Evolutionary conservation across 2,329 filamentous ascomycete species (phyloP).

Genomic region (Fusarium circinatum): DNA sequence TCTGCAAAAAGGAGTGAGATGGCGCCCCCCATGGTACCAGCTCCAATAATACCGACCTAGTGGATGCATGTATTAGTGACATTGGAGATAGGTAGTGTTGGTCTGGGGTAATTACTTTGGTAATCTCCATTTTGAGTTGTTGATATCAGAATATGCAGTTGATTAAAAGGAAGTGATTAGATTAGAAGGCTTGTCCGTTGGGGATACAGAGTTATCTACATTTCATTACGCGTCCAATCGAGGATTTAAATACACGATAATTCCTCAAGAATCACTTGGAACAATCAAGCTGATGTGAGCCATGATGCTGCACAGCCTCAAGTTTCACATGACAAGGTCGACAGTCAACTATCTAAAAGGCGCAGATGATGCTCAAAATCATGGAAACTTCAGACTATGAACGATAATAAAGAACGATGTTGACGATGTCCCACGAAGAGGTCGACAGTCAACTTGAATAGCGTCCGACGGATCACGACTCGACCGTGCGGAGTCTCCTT

Average conservation of each 20-base stretch:
- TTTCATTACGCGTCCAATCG: too few relatives aligned
- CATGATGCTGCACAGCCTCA: background rate
- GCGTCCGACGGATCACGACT: background rate
- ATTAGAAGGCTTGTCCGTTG: background rate
- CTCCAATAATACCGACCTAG: conserved; percentile 21
- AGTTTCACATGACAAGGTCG: conserved; percentile 1
- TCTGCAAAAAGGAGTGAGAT: conserved; percentile 15
- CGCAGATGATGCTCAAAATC: background rate
- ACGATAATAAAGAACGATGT: background rate
- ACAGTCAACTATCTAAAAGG: conserved; percentile 10
- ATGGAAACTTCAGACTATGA: background rate
- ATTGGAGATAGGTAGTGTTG: too few relatives aligned
- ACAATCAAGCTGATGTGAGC: background rate
- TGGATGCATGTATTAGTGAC: background rate
- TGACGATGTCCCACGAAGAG: background rate
- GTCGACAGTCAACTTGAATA: conserved; percentile 16
- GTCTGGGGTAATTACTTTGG: background rate
- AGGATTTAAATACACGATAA: background rate
- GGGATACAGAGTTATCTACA: background rate
- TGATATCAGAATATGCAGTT: background rate
- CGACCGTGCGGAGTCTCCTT: background rate
- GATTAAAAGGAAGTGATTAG: background rate
- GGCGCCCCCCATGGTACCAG: conserved; percentile 19
- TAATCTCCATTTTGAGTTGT: conserved; percentile 3
- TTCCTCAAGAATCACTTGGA: background rate